phyloP scores from a whole-genome alignment of 768 basidiomycete genomes.

The Boletus fagicola region DNA sequence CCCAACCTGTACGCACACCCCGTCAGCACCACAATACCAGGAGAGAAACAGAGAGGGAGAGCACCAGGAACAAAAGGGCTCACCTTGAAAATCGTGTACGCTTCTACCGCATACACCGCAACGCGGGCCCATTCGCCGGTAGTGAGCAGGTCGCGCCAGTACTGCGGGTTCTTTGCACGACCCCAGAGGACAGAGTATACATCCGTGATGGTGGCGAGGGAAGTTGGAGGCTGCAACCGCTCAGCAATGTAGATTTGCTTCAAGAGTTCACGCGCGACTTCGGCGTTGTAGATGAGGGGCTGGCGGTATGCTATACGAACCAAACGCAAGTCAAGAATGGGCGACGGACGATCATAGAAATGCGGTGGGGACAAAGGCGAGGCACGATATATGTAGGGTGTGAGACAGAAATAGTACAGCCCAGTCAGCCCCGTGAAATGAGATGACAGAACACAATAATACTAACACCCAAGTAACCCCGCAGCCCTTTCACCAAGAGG shows the following conservation, averaged over 20 bases:
- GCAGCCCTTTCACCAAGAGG: slow-evolving; percentile 55
- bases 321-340: background rate
- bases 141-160: slow-evolving; percentile 57
- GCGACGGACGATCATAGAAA: background rate
- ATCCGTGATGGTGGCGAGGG: slow-evolving; percentile 48
- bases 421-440: slow-evolving; percentile 1
- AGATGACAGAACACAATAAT: background rate
- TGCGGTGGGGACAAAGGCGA: background rate
- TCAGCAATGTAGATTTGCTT: slow-evolving; percentile 76
- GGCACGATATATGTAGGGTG: background rate
- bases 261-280: slow-evolving; percentile 70
- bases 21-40: slow-evolving; percentile 3
- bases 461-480: slow-evolving; percentile 55
- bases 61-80: slow-evolving; percentile 13
- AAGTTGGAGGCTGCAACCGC: slow-evolving; percentile 58
- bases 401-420: background rate
- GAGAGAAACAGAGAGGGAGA: background rate
- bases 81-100: slow-evolving; percentile 88
- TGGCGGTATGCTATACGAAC: slow-evolving; percentile 60
- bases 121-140: slow-evolving; percentile 68
- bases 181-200: slow-evolving; percentile 67
- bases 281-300: slow-evolving; percentile 74
- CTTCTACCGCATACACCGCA: slow-evolving; percentile 77
- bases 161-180: slow-evolving; percentile 54
- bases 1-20: slow-evolving; percentile 55